Conservation (phyloP, 257 asterid genomes). For the Solanum etuberosum region DNA sequence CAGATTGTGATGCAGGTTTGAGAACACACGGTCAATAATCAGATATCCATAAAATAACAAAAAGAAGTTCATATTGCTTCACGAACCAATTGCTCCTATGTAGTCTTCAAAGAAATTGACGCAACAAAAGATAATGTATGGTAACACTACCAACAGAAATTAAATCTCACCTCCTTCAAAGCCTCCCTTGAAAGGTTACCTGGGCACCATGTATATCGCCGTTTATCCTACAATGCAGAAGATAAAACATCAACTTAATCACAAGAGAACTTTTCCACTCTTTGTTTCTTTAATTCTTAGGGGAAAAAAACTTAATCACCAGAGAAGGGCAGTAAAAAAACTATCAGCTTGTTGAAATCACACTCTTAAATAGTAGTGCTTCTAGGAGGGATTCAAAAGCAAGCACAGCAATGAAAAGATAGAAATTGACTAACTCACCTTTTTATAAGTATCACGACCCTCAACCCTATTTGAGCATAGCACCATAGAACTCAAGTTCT, state of each 20-base stretch:
- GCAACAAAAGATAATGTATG: not conserved
- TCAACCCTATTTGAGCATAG: conserved; percentile 68
- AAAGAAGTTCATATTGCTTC: not conserved
- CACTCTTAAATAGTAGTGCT: not conserved
- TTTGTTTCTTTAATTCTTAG: not conserved
- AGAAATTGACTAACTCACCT: conserved; percentile 29
- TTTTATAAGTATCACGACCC: conserved; percentile 36
- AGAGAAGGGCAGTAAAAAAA: not conserved
- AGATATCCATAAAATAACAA: not conserved
- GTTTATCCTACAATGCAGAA: conserved; percentile 46
- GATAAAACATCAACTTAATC: not conserved
- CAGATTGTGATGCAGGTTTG: not conserved
- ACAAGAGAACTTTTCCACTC: not conserved
- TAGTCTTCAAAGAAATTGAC: not conserved
- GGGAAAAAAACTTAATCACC: not conserved
- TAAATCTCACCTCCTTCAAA: conserved; percentile 44
- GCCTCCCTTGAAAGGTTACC: conserved; percentile 49
- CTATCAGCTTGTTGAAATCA: not conserved
- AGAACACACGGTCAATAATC: not conserved
- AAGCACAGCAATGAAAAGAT: not conserved
- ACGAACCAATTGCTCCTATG: not conserved
- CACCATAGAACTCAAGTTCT: conserved; percentile 90
- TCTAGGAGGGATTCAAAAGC: not conserved
- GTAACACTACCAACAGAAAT: not conserved
- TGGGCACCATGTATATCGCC: conserved; percentile 99